Evolutionary conservation across 176 grass and related monocot genomes (phyloP), one percentile per base, ranked within the genome.

Genomic region (Oryza nivara): DNA sequence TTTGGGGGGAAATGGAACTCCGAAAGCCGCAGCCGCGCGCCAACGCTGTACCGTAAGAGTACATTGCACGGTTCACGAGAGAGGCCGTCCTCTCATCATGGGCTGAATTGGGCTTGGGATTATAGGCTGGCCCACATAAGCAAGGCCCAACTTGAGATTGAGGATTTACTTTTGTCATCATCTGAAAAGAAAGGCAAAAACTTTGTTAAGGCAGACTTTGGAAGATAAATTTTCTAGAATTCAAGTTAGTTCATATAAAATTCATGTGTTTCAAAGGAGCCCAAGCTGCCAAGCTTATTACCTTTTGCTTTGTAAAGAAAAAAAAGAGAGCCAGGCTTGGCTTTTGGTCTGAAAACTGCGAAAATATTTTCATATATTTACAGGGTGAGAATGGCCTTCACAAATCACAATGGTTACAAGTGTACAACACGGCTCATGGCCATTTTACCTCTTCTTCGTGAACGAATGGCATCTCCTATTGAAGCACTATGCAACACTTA

Each of bases 1-100:
- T 75, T 76, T 85, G 72, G 68, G 77, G 87, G 66, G 16, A 63
- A 64, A 77, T 82, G 49, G 77, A 64, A 9, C 67, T 36, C 61
- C 23, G 15, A 89, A 84, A 74, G 49, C 8, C 1, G 2, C 30
- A 41, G 11, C 72, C 72, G 77, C 83, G 77, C 82, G 65, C 51
- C 7, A 61, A 61, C 56, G 56, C 20, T n/a, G 56, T 3, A 22
- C 2, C 1, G 12, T 32, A 32, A 0, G 30, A 2, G 30, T 61
- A 22, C 56, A 2, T 22, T 3, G 17, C 20, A 61, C 56, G 56
- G 19, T 22, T n/a, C 56, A 61, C 20, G 20, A 9, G 19, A 61
- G 20, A 61, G 56, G 56, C 56, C 56, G 20, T 1, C 56, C 56
- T 61, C 20, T 3, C 20, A 61, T 54, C 0, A 7, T 61, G 56